Evolutionary conservation across 805 yeast genomes (phyloP), one percentile per base, ranked within the genome.

Genomic region (Ascoidea tarda): DNA sequence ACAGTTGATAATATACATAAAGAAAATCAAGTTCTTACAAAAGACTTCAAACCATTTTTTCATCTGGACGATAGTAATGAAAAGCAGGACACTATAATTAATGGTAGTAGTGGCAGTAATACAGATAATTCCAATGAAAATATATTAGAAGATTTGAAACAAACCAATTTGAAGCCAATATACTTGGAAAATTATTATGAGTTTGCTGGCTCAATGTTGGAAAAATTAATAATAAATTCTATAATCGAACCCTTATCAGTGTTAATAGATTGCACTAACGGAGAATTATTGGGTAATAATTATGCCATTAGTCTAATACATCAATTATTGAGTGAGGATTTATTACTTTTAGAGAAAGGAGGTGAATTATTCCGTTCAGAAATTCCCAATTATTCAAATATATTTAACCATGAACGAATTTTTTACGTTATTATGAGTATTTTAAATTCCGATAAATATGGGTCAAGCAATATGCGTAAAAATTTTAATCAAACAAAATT

Each of bases 221-320:
- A 81, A 59, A 93, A 91, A 64, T 75, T 91, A 53, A 71, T 84
- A 48, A 81, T 85, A 21, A 93, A 93, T 62, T 76, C 87, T 1
- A 86, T 93, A 61, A 81, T 91, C 58, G 91, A 93, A 61, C 85
- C 96, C 0, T 69, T 84, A 33, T 85, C 96, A 0, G 84, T 96
- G 0, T 69, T 88, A 28, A 66, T 86, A 32, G 84, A 87, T 63
- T 84, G 93, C 62, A 62, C 73, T 46, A 93, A 93, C 61, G 95
- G 95, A 42, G 87, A 84, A 51, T 67, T 91, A 31, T 66, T 71
- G 16, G 60, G 66, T 10, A 69, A 74, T 6, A 59, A 65, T 3
- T 59, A 67, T 6, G 59, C 66, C 5, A 53, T 59, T n/a, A 58
- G 59, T 4, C 57, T 76, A 14, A 65, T 78, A 62, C 60, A 57